Conservation (phyloP, 495 filamentous ascomycete species). For the Neurospora pannonica region DNA sequence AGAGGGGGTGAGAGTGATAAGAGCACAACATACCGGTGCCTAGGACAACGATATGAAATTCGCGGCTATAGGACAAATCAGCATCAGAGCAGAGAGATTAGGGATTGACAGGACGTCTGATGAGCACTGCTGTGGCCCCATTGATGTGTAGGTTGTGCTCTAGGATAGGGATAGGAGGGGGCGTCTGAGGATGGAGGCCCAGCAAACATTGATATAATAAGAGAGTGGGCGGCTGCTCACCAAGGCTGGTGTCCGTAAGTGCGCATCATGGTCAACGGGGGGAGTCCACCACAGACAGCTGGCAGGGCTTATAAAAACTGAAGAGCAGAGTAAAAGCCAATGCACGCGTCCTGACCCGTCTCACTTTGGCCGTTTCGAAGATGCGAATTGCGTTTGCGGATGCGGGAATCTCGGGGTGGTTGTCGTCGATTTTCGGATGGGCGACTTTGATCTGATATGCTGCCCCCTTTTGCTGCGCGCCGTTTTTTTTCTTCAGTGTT, state of each 20-base stretch:
- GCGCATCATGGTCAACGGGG: conserved; percentile 16
- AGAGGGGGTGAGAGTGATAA: not conserved
- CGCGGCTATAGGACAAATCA: conserved; percentile 15
- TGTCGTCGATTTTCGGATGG: not conserved
- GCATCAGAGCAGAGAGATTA: not conserved
- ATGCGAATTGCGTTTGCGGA: not conserved
- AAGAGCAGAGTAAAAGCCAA: not conserved
- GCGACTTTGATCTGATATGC: not conserved
- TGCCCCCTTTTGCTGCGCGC: not conserved
- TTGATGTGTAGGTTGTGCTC: not conserved
- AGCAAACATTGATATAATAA: not conserved
- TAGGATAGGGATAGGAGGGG: not conserved
- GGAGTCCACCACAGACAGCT: not conserved
- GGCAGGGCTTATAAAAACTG: not conserved
- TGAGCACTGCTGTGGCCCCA: not conserved
- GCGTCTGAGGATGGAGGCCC: not conserved
- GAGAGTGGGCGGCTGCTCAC: conserved; percentile 11
- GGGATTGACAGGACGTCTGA: not conserved
- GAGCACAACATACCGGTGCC: conserved; percentile 21
- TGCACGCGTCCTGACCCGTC: not conserved
- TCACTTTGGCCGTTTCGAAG: not conserved
- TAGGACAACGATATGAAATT: conserved; percentile 27
- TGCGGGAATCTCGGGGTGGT: not conserved
- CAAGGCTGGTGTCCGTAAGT: conserved; percentile 21
- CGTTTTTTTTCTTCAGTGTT: not conserved